Evolutionary conservation across 768 basidiomycete genomes (phyloP).

Genomic region (Rhodotorula graminis): DNA sequence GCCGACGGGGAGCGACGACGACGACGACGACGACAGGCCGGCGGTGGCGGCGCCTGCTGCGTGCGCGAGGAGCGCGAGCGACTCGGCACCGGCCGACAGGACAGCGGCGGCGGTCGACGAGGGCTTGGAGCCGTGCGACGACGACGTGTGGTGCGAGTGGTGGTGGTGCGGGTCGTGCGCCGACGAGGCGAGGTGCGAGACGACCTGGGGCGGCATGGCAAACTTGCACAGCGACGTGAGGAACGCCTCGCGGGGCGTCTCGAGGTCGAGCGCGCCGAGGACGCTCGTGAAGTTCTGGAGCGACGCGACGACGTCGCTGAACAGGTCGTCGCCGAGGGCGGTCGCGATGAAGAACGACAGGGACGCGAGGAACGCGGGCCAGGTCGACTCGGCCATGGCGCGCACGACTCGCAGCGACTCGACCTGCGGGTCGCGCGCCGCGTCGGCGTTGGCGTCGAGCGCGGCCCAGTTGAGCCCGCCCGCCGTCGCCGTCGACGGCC

Average conservation of each 20-base stretch:
- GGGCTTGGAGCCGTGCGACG: constrained; percentile 6
- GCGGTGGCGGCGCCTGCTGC: neutral
- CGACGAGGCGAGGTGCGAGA: constrained; percentile 66
- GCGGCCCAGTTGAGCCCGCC: constrained; percentile 57
- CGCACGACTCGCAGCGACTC: constrained; percentile 62
- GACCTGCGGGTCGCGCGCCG: constrained; percentile 56
- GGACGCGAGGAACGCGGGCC: constrained; percentile 88
- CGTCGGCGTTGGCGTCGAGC: constrained; percentile 57
- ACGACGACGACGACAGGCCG: too few species aligned
- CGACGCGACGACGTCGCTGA: constrained; percentile 75
- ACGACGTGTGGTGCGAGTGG: constrained; percentile 8
- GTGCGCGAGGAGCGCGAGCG: constrained; percentile 44
- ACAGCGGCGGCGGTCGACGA: constrained; percentile 36
- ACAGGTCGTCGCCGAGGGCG: constrained; percentile 85
- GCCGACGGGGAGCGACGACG: constrained; percentile 45
- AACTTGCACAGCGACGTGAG: constrained; percentile 83
- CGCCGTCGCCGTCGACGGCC: constrained; percentile 36
- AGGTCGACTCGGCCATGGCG: constrained; percentile 76
- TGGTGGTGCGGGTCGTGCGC: constrained; percentile 39
- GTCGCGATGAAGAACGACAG: constrained; percentile 80
- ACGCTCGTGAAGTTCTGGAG: constrained; percentile 81
- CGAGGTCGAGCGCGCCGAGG: constrained; percentile 77
- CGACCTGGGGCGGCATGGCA: constrained; percentile 82
- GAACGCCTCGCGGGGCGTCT: constrained; percentile 88
- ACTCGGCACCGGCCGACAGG: constrained; percentile 45